These are phyloP conservation scores for Ganoderma meredithae DNA, from an alignment of 1,284 basidiomycete genomes.

Conservation along the genomic window DNA sequence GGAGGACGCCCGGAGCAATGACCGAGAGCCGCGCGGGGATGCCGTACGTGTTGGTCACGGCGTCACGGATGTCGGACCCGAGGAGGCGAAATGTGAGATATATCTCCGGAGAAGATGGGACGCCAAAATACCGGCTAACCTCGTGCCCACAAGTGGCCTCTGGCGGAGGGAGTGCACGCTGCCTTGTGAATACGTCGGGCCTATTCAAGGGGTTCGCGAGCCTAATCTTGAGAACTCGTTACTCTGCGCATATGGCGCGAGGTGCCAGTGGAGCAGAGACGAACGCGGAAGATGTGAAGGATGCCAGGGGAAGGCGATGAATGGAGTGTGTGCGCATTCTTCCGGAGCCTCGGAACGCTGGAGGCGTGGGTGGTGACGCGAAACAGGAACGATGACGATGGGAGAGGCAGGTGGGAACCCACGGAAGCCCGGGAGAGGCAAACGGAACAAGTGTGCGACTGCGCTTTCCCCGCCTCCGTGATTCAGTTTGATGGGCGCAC, in stretches of 20 bases:
- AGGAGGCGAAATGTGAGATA: conserved; percentile 15
- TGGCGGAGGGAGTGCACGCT: not conserved
- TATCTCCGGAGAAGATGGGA: conserved; percentile 17
- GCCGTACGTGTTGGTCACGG: conserved; percentile 5
- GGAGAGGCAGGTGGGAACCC: conserved; percentile 18
- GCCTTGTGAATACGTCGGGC: conserved; percentile 1
- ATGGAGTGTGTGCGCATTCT: conserved; percentile 9
- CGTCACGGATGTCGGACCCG: conserved; percentile 26
- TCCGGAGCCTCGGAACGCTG: conserved; percentile 18
- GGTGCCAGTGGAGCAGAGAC: not conserved
- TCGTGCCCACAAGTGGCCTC: conserved; percentile 11
- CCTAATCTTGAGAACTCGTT: not conserved
- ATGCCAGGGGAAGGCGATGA: conserved; percentile 3
- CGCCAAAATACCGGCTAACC: conserved; percentile 20
- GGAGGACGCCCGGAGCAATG: conserved; percentile 4
- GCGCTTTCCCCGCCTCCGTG: conserved; percentile 20
- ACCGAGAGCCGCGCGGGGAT: conserved; percentile 1
- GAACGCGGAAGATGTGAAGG: conserved; percentile 2
- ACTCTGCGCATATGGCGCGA: not conserved
- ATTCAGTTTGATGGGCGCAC: conserved; percentile 9
- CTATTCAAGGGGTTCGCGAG: not conserved
- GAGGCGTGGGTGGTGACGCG: conserved; percentile 13
- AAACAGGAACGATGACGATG: conserved; percentile 17
- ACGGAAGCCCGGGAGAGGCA: conserved; percentile 14
- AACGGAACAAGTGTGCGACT: conserved; percentile 14